Evolutionary conservation across 1,139 yeast species (phyloP), one percentile per base, ranked within the genome.

Genomic region (Pichia sp.): DNA sequence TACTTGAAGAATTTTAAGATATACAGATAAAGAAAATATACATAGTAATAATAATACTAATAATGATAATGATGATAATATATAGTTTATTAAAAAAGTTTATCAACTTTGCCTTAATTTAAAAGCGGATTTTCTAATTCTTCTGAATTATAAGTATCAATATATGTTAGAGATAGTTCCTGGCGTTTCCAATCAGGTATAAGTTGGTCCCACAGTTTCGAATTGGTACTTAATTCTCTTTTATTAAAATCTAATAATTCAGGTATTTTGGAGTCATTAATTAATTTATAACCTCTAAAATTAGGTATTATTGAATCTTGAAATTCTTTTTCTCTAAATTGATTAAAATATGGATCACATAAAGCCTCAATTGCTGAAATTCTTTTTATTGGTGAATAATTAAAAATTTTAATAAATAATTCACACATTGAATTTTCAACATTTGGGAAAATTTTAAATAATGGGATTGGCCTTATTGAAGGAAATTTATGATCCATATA

Each of bases 401-500:
- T 86, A 56, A 85, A 76, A 45, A 84, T 73, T 53, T 71, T 66
- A 36, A 75, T 69, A 59, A 85, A 75, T 56, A 85, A 73, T 53
- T 76, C 82, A 48, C 84, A 75, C 58, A 87, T 81, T 55, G 83
- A 89, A 10, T 71, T 64, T 28, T 76, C 68, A 53, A 73, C 66
- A 57, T 83, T 82, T 59, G 88, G 81, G 70, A 92, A 90, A 34
- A 92, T 92, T 61, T 85, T 86, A 48, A 76, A 69, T 59, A 92
- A 75, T 34, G 97, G 97, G 51, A 92, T 95, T 51, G 97, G 95
- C 66, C 86, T 85, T 63, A 92, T 92, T 60, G 88, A 92, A 2
- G 98, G 98, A 73, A 92, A 92, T 63, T 88, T 86, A 69, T 92
- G 97, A 66, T 92, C 98, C 84, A 88, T 86, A 70, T 92, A 94